These are phyloP conservation scores for Zychaea mexicana DNA, from an alignment of 371 early-diverging fungal genomes.

Conservation along the genomic window DNA sequence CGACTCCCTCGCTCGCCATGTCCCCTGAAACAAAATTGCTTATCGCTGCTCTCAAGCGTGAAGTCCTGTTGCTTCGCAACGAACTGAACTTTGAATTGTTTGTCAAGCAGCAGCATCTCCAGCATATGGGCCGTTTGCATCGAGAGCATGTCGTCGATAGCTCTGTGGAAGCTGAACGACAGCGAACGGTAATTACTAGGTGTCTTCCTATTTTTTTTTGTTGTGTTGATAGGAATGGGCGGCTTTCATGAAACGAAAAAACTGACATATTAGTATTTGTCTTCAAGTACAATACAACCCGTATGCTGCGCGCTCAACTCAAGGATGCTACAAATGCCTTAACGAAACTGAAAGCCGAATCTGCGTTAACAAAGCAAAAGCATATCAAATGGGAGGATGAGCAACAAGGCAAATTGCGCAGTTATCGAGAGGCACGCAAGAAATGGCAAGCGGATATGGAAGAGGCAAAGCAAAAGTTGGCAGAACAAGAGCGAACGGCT, in stretches of 20 bases:
- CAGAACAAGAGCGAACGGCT: slow-evolving; percentile 38
- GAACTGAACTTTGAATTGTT: slow-evolving; percentile 70
- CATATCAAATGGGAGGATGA: slow-evolving; percentile 71
- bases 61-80: slow-evolving; percentile 60
- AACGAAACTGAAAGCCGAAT: slow-evolving; percentile 57
- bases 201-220: background rate
- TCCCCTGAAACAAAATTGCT: slow-evolving; percentile 36
- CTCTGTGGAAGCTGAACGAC: slow-evolving; percentile 65
- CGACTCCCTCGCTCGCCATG: slow-evolving; percentile 2
- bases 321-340: slow-evolving; percentile 52
- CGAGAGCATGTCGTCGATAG: slow-evolving; percentile 66
- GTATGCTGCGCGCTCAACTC: slow-evolving; percentile 57
- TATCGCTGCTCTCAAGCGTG: slow-evolving; percentile 55
- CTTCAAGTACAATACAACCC: slow-evolving; percentile 56
- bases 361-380: slow-evolving; percentile 57
- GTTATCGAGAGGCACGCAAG: slow-evolving; percentile 59
- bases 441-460: slow-evolving; percentile 57
- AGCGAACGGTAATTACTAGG: slow-evolving; percentile 45
- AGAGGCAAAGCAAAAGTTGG: slow-evolving; percentile 43
- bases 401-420: slow-evolving; percentile 56
- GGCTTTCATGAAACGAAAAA: too few relatives aligned
- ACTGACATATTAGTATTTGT: background rate
- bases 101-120: slow-evolving; percentile 68
- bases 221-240: too few relatives aligned
- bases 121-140: slow-evolving; percentile 67